Percentiles rank a stretch among this genome's conserved stretches.
Evolutionary conservation across 2,329 filamentous ascomycete species (phyloP).

Genomic region (Aspergillus unguis): DNA sequence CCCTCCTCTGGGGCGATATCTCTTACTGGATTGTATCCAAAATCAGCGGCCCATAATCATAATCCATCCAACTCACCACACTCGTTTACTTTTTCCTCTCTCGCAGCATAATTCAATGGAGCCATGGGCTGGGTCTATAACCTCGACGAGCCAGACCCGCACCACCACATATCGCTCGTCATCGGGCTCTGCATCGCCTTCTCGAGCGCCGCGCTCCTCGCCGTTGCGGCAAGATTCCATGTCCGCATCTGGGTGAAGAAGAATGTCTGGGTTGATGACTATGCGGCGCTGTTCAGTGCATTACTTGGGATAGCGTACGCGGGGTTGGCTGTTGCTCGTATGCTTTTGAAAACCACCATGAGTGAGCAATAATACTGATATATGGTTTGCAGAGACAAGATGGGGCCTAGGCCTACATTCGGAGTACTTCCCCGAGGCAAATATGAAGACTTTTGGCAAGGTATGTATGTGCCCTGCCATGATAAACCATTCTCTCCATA

Average conservation of each 20-base stretch:
- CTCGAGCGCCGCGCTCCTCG: conserved; percentile 21
- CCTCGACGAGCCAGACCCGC: conserved; percentile 21
- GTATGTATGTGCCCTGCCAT: not conserved
- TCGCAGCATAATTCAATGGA: not conserved
- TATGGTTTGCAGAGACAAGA: not conserved
- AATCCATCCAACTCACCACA: no score
- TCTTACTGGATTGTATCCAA: no score
- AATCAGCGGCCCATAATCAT: no score
- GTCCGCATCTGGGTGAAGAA: conserved; percentile 22
- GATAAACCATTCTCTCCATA: no score
- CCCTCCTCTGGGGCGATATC: no score
- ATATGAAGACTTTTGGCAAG: not conserved
- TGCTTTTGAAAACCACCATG: not conserved
- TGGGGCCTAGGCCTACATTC: not conserved
- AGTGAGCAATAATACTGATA: not conserved
- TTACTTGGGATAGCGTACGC: conserved; percentile 20
- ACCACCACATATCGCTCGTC: conserved; percentile 19
- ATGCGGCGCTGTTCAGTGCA: conserved; percentile 22
- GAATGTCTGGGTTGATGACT: conserved; percentile 26
- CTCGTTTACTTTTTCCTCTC: no score
- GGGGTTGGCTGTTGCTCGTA: conserved; percentile 20
- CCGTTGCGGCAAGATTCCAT: conserved; percentile 24
- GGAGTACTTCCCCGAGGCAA: not conserved
- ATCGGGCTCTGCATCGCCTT: conserved; percentile 25
- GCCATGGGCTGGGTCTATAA: conserved; percentile 32